Evolutionary conservation across 2,329 filamentous ascomycete species (phyloP), one percentile per base, ranked within the genome.

Genomic region (Mariannaea elegans): DNA sequence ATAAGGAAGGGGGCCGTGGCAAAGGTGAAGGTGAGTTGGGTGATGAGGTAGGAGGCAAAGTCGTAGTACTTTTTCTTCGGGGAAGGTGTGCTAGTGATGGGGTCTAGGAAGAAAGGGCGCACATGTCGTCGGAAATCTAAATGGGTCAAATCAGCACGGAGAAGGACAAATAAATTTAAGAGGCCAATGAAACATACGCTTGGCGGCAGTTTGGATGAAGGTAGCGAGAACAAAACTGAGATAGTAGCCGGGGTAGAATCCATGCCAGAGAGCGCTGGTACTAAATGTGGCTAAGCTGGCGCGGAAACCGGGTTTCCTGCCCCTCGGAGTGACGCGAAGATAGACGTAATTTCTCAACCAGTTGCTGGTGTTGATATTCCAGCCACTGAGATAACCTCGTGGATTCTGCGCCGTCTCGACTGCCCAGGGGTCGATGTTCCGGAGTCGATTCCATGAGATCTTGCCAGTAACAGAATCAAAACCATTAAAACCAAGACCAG

Each of bases 361-460:
- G 71, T 92, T 88, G 76, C 97, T 99, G 12, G 95, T 99, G 77
- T 98, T 98, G 81, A 97, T 97, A 76, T 99, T 99, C 95, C 95
- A 99, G 71, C 88, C 91, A 47, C 90, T 94, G 3, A 99, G 84
- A 71, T 95, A 98, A 2, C 87, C 93, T 53, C 94, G 89, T n/a
- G 92, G 91, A 75, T 98, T 99, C 77, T 97, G 94, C 1, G 94
- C 95, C 1, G 87, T 83, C 78, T 99, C 95, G 24, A 99, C 91
- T 2, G 86, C 87, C 84, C 88, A 90, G 0, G 95, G 91, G 66
- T 91, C 88, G 67, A 99, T 92, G 72, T 99, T 99, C 68, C 92
- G 90, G 16, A 98, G 81, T 24, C 94, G 88, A 72, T 97, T 89
- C 80, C 95, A 99, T 59, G 89, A 91, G 2, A 96, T 89, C 72